A percentile compares a stretch with the other conserved stretches of the same genome.
Conservation (phyloP, 192 early-diverging fungal species). For the Glomus cerebriforme region DNA sequence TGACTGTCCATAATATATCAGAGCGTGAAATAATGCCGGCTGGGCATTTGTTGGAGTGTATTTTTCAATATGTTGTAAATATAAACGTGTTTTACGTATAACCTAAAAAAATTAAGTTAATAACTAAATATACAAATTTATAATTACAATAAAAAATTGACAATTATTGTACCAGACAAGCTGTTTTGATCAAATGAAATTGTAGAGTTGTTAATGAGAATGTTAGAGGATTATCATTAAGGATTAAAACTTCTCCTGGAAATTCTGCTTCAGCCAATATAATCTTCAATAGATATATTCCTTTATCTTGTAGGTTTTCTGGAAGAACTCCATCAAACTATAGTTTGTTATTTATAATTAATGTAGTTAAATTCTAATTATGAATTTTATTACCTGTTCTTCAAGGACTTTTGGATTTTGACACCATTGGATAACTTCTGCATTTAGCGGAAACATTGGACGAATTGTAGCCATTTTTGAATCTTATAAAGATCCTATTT, state of each 20-base stretch:
- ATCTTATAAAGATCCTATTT: neutral
- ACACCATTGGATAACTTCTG: conserved; percentile 7
- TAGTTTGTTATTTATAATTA: neutral
- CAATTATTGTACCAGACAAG: neutral
- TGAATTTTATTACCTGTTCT: neutral
- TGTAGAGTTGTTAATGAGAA: conserved; percentile 10
- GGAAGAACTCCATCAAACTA: neutral
- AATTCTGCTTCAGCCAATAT: neutral
- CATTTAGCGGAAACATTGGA: neutral
- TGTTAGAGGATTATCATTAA: neutral
- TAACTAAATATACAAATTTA: neutral
- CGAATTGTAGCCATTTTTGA: neutral
- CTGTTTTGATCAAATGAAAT: neutral
- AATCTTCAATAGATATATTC: neutral
- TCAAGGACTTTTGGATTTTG: neutral
- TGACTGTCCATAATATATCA: neutral
- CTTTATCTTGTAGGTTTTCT: neutral
- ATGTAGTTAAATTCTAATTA: neutral
- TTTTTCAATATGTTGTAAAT: conserved; percentile 4
- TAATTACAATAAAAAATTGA: neutral
- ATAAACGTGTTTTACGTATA: conserved; percentile 9
- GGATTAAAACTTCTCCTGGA: neutral
- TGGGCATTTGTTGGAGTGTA: neutral
- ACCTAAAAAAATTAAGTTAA: neutral
- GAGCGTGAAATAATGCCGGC: neutral